Conservation (phyloP, 768 basidiomycete genomes). For the Lyophyllum shimeji region DNA sequence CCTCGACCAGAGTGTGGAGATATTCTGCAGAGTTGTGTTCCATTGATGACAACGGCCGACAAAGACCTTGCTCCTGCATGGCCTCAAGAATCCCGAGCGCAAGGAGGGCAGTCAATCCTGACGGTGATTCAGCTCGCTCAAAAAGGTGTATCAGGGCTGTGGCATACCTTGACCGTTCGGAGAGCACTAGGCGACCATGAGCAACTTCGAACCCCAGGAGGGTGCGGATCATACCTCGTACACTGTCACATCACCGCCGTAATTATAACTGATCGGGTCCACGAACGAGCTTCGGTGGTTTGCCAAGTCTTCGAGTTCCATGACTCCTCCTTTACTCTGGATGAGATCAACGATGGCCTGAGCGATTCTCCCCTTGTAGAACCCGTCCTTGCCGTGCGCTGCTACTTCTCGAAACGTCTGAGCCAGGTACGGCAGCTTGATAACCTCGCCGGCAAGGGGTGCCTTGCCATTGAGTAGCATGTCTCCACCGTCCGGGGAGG, state of each 20-base stretch:
- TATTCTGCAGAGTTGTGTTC: conserved; percentile 92
- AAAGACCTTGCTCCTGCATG: conserved; percentile 72
- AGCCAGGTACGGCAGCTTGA: conserved; percentile 80
- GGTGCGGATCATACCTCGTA: conserved; percentile 66
- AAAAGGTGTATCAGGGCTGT: background rate
- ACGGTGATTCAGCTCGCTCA: background rate
- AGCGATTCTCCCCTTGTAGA: conserved; percentile 90
- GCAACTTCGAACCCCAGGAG: background rate
- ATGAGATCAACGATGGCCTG: conserved; percentile 87
- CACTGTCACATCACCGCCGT: conserved; percentile 82
- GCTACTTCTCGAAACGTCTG: conserved; percentile 80
- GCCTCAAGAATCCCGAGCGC: conserved; percentile 91
- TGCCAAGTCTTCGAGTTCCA: conserved; percentile 94
- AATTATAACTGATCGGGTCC: conserved; percentile 93
- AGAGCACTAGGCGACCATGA: conserved; percentile 65
- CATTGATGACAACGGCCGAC: conserved; percentile 68
- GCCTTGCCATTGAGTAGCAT: conserved; percentile 86
- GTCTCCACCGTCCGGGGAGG: conserved; percentile 82
- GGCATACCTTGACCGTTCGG: conserved; percentile 88
- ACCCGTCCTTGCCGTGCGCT: conserved; percentile 84
- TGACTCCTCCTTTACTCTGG: conserved; percentile 86
- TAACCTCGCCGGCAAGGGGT: conserved; percentile 82
- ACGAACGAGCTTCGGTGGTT: conserved; percentile 76
- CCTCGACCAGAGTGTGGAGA: conserved; percentile 84
- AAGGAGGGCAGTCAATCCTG: conserved; percentile 85